Conservation (phyloP, 2,329 filamentous ascomycete species). For the Colletotrichum liriopes region DNA sequence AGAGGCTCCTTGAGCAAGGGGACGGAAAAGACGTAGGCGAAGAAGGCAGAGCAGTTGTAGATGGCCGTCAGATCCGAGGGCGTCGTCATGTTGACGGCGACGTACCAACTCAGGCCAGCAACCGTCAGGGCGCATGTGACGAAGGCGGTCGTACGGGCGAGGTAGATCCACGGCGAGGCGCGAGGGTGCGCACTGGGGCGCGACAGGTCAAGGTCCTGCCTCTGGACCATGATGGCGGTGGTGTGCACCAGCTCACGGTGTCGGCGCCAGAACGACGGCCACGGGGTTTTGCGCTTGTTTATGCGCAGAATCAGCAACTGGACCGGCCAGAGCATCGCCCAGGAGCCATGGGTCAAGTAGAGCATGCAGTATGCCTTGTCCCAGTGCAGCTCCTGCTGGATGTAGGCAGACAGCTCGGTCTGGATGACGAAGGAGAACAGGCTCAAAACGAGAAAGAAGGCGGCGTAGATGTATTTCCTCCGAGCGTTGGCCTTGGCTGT, state of each 20-base stretch:
- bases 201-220: conserved; percentile 79
- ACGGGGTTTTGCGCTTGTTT: conserved; percentile 84
- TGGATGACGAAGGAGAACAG: conserved; percentile 92
- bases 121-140: conserved; percentile 90
- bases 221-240: conserved; percentile 86
- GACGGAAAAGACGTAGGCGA: conserved; percentile 97
- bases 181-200: conserved; percentile 55
- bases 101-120: conserved; percentile 94
- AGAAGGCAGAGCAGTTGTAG: conserved; percentile 99
- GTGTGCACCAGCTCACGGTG: conserved; percentile 67
- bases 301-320: conserved; percentile 86
- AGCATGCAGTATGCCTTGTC: conserved; percentile 99
- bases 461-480: conserved; percentile 90
- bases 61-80: conserved; percentile 96
- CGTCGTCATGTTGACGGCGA: conserved; percentile 93
- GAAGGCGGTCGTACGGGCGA: conserved; percentile 83
- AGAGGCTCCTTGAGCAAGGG: conserved; percentile 89
- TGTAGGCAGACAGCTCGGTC: conserved; percentile 95
- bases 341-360: conserved; percentile 96
- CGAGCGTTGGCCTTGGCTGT: conserved; percentile 68
- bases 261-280: conserved; percentile 86
- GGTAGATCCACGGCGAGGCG: conserved; percentile 73
- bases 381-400: conserved; percentile 93
- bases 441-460: conserved; percentile 85
- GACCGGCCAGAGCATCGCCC: conserved; percentile 89